Evolutionary conservation across 2,329 filamentous ascomycete genomes (phyloP).

Genomic region (Pestalotiopsis fici): DNA sequence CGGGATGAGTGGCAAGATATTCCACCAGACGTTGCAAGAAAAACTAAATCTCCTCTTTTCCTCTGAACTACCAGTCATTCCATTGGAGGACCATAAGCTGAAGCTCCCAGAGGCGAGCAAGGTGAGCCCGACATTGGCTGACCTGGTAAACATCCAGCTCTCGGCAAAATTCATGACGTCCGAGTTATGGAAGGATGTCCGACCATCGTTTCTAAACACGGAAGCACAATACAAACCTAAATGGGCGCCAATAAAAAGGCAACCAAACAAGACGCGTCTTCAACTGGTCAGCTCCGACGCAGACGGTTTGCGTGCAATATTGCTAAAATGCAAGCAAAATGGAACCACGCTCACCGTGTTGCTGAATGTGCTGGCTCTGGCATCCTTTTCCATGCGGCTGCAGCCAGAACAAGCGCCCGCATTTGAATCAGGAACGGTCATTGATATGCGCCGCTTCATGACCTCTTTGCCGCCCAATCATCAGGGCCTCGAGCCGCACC

Average conservation of each 20-base stretch:
- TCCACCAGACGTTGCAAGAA: constrained; percentile 28
- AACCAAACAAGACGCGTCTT: constrained; percentile 18
- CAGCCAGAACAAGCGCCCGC: not conserved
- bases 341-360: constrained; percentile 30
- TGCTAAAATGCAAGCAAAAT: constrained; percentile 24
- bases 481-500: constrained; percentile 10
- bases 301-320: constrained; percentile 15
- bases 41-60: constrained; percentile 20
- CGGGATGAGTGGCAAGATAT: constrained; percentile 30
- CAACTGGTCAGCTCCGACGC: constrained; percentile 18
- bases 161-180: constrained; percentile 17
- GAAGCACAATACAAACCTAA: constrained; percentile 9
- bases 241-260: constrained; percentile 24
- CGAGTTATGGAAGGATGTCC: constrained; percentile 19
- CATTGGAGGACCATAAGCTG: constrained; percentile 10
- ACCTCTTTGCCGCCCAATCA: not conserved
- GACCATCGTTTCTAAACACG: constrained; percentile 13
- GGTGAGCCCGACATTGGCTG: constrained; percentile 24
- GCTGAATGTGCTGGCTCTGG: constrained; percentile 23
- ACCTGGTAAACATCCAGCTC: constrained; percentile 19
- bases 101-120: constrained; percentile 5
- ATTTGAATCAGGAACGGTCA: constrained; percentile 14
- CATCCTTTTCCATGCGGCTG: constrained; percentile 20
- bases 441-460: constrained; percentile 24
- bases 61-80: not conserved